These are phyloP conservation scores for Daldinia eschscholtzii DNA, from an alignment of 2,329 filamentous ascomycete species.

Conservation along the genomic window DNA sequence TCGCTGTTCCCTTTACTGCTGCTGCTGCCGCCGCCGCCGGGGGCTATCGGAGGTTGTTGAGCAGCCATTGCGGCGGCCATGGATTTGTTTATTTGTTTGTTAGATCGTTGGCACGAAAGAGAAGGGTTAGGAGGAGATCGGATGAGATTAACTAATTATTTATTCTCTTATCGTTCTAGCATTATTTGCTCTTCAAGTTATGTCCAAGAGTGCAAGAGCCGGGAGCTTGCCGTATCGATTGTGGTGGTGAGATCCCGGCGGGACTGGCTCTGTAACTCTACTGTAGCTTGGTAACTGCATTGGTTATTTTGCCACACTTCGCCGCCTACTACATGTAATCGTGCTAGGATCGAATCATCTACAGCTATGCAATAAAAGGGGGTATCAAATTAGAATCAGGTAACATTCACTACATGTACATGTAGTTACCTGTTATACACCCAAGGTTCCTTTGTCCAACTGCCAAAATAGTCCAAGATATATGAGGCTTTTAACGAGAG, in stretches of 20 bases:
- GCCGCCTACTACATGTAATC: slow-evolving; percentile 39
- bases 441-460: not conserved
- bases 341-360: not conserved
- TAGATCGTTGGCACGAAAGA: not conserved
- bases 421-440: too few relatives aligned
- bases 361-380: slow-evolving; percentile 3
- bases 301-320: slow-evolving; percentile 44
- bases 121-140: not conserved
- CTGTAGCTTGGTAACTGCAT: slow-evolving; percentile 26
- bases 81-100: not conserved
- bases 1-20: slow-evolving; percentile 2
- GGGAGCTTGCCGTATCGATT: not conserved
- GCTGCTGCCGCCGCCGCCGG: slow-evolving; percentile 24
- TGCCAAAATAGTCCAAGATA: not conserved
- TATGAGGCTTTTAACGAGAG: not conserved
- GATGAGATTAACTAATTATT: not conserved
- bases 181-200: slow-evolving; percentile 33
- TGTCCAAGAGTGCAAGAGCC: not conserved
- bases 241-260: slow-evolving; percentile 20
- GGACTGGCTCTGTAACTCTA: slow-evolving; percentile 20
- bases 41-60: slow-evolving; percentile 51
- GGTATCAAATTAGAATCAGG: too few relatives aligned
- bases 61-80: slow-evolving; percentile 59
- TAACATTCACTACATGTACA: too few relatives aligned
- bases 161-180: not conserved